Evolutionary conservation across 2,329 filamentous ascomycete genomes (phyloP).

Genomic region (Xylaria arbuscula): DNA sequence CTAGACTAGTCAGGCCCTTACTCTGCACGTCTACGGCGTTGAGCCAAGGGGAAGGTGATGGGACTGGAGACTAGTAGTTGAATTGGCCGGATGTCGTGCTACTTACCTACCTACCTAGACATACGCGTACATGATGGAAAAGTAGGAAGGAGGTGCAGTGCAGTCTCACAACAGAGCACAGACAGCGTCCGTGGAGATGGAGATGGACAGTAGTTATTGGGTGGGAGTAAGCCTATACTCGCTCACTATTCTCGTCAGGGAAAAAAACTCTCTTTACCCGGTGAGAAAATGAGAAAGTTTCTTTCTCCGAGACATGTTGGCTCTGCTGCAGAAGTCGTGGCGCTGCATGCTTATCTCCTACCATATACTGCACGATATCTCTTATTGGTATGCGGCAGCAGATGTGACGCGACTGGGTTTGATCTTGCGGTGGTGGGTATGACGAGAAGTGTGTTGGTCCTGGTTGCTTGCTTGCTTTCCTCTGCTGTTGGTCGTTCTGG

Average conservation of each 20-base stretch:
- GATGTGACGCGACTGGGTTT: slow-evolving; percentile 8
- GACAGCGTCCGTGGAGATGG: slow-evolving; percentile 6
- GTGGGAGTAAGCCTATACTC: neutral
- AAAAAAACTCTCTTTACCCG: neutral
- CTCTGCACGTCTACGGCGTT: slow-evolving; percentile 7
- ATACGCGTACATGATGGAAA: neutral
- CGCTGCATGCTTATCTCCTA: slow-evolving; percentile 11
- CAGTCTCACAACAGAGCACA: neutral
- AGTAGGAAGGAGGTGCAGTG: slow-evolving; percentile 1
- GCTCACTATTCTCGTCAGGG: neutral
- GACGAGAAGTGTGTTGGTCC: slow-evolving; percentile 5
- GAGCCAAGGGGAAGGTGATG: slow-evolving; percentile 1
- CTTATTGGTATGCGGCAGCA: neutral
- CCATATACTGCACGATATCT: neutral
- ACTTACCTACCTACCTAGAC: slow-evolving; percentile 1
- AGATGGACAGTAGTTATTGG: neutral
- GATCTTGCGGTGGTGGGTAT: slow-evolving; percentile 10
- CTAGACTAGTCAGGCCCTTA: neutral
- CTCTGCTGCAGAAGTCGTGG: neutral
- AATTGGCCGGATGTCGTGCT: neutral
- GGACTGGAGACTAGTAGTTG: neutral
- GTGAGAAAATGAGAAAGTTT: neutral
- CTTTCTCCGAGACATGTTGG: slow-evolving; percentile 2
- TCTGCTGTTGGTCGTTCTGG: neutral
- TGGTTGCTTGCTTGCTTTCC: neutral